These are phyloP conservation scores for Cordyceps fumosorosea DNA, from an alignment of 2,329 filamentous ascomycete species.

Conservation along the genomic window DNA sequence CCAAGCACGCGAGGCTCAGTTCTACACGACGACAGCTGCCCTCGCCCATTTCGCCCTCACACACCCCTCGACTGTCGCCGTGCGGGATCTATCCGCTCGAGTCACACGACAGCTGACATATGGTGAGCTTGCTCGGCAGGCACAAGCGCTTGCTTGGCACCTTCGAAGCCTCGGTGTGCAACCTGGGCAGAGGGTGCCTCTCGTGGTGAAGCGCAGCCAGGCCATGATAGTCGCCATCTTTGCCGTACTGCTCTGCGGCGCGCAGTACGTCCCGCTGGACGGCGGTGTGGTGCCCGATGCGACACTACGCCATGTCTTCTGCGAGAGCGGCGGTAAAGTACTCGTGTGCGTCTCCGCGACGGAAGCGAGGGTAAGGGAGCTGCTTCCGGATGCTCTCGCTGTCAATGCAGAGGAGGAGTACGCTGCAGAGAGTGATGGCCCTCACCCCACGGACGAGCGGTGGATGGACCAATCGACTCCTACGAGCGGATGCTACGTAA, in stretches of 20 bases:
- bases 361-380: constrained; percentile 24
- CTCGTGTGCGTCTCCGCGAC: constrained; percentile 41
- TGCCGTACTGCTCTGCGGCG: constrained; percentile 49
- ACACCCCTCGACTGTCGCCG: constrained; percentile 32
- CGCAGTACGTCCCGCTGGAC: constrained; percentile 54
- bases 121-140: constrained; percentile 33
- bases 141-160: constrained; percentile 35
- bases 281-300: constrained; percentile 44
- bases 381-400: constrained; percentile 20
- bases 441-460: neutral
- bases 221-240: constrained; percentile 53
- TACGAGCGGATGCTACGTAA: constrained; percentile 38
- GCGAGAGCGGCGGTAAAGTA: constrained; percentile 36
- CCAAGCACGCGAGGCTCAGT: constrained; percentile 23
- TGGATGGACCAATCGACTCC: constrained; percentile 28
- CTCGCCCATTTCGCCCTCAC: constrained; percentile 32
- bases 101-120: constrained; percentile 35
- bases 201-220: constrained; percentile 48
- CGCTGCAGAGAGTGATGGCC: neutral
- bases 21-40: constrained; percentile 32
- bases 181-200: constrained; percentile 42
- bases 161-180: constrained; percentile 33
- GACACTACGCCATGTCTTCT: constrained; percentile 42
- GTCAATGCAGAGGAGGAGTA: constrained; percentile 25
- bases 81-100: constrained; percentile 29